These are phyloP conservation scores for Russula sp. DNA, from an alignment of 768 basidiomycete species.

Conservation along the genomic window DNA sequence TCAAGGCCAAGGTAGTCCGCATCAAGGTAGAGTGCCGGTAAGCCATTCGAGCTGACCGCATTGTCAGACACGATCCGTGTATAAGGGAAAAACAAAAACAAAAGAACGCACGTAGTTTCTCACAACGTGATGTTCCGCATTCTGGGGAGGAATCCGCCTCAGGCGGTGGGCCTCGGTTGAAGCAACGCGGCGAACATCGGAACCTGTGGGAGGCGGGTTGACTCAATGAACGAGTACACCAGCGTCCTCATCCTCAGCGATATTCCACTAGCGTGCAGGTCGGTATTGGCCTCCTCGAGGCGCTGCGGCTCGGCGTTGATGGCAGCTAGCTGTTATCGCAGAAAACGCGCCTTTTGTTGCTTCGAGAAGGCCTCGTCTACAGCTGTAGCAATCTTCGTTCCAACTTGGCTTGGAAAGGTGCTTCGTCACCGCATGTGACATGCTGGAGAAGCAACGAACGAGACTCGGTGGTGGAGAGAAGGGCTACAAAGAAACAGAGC, in stretches of 20 bases:
- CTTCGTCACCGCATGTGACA: constrained; percentile 71
- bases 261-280: constrained; percentile 7
- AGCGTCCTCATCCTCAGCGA: constrained; percentile 63
- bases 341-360: constrained; percentile 84
- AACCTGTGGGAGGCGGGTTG: constrained; percentile 66
- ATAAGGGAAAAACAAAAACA: not conserved
- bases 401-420: constrained; percentile 76
- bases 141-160: constrained; percentile 83
- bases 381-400: constrained; percentile 73
- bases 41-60: constrained; percentile 79
- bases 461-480: constrained; percentile 58
- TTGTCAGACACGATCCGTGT: not conserved
- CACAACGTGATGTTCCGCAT: constrained; percentile 88
- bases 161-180: constrained; percentile 80
- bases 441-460: constrained; percentile 60
- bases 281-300: constrained; percentile 38
- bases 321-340: constrained; percentile 77
- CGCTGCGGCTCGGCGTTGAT: constrained; percentile 75
- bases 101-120: constrained; percentile 63
- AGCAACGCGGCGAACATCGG: constrained; percentile 80
- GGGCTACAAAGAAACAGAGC: constrained; percentile 41
- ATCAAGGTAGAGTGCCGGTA: constrained; percentile 74
- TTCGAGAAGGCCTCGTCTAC: constrained; percentile 81
- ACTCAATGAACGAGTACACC: constrained; percentile 72
- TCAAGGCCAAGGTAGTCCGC: constrained; percentile 90